Conservation (phyloP, 2,329 filamentous ascomycete genomes). For the Pleurostoma richardsiae region DNA sequence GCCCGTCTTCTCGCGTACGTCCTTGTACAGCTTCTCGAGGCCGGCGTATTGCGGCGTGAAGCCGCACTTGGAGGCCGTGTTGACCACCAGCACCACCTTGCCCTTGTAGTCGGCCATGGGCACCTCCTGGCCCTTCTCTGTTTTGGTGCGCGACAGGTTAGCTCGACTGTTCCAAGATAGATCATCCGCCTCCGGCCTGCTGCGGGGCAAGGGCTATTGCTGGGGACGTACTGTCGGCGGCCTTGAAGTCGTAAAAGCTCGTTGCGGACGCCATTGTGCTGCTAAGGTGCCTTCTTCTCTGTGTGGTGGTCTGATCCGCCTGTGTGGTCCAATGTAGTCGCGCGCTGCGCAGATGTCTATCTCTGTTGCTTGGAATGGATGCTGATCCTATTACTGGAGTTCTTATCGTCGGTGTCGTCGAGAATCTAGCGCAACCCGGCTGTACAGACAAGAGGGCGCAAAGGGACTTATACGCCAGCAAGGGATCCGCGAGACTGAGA, state of each 20-base stretch:
- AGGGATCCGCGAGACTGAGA: too few relatives aligned
- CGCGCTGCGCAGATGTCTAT: too few relatives aligned
- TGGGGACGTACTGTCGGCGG: constrained; percentile 64
- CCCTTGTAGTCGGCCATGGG: constrained; percentile 69
- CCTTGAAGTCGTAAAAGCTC: constrained; percentile 78
- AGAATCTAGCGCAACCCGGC: too few relatives aligned
- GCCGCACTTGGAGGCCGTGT: constrained; percentile 97
- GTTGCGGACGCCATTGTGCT: constrained; percentile 61
- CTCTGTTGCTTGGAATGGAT: too few relatives aligned
- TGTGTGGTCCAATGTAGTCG: too few relatives aligned
- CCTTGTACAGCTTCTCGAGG: constrained; percentile 86
- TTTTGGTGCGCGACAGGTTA: constrained; percentile 5
- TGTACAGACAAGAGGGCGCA: too few relatives aligned
- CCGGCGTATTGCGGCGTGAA: constrained; percentile 95
- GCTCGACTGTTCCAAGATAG: not conserved
- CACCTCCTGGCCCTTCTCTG: constrained; percentile 70
- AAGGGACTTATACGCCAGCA: too few relatives aligned
- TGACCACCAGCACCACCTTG: constrained; percentile 94
- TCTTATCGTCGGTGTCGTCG: too few relatives aligned
- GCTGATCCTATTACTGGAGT: too few relatives aligned
- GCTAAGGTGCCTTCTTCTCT: constrained; percentile 7
- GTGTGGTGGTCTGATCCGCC: too few relatives aligned
- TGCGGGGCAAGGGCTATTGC: not conserved
- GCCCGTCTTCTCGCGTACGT: constrained; percentile 62
- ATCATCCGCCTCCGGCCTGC: not conserved